Evolutionary conservation across 148 eudicot genomes (phyloP), one percentile per base, ranked within the genome.

Genomic region (Tetragonia tetragonoides): DNA sequence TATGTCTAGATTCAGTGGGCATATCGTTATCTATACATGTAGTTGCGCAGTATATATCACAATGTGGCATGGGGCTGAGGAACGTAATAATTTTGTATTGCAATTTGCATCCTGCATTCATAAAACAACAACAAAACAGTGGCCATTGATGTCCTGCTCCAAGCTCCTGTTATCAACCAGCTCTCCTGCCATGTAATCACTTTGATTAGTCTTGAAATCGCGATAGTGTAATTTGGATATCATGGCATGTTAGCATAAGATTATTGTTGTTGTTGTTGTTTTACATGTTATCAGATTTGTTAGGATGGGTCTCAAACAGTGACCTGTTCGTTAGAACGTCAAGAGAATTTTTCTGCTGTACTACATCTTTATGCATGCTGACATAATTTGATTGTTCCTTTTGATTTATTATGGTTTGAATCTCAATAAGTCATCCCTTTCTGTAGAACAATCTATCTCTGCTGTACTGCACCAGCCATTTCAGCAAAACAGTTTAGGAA

Each of bases 401-500:
- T 0, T 4, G 0, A 46, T 46, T 46, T 46, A 46, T 46, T 46
- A 46, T 1, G 49, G 49, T 46, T 2, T 0, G 49, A 46, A 3
- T 5, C 49, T 5, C 49, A 0, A 46, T 1, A 46, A 46, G 49
- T 46, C 2, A 46, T 46, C 10, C 49, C 49, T 46, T 46, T 46
- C 49, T 46, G 10, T 46, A 46, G 2, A 46, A 46, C 8, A 0
- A 46, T 46, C 10, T 28, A 0, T 46, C 49, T 46, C 10, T 46
- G 49, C 18, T 28, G 44, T 9, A 76, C 37, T 23, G 15, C 49
- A 66, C 47, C 23, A 28, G 23, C 18, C 53, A 18, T 18, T 42
- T 67, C 37, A 54, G 53, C 70, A 67, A 41, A 53, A 76, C 65
- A 76, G 51, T n/a, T 46, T 2, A 41, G 37, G 39, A 75, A 65